phyloP scores from a whole-genome alignment of 1,284 basidiomycete species.

The Fomitopsis schrenkii region DNA sequence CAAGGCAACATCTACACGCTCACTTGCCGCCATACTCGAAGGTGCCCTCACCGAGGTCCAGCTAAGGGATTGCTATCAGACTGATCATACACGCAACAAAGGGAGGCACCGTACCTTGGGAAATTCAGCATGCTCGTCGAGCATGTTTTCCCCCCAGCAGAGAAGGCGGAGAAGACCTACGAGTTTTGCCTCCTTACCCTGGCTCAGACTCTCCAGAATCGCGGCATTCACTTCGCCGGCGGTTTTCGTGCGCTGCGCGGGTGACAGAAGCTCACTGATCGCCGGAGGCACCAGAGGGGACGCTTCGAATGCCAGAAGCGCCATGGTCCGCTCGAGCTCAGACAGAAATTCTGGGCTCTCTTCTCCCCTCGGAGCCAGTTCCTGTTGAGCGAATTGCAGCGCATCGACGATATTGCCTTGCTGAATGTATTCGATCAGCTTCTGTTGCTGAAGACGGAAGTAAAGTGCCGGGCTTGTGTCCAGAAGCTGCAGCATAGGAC shows the following conservation, averaged over 20 bases:
- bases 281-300: constrained; percentile 57
- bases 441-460: constrained; percentile 93
- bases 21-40: constrained; percentile 16
- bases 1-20: constrained; percentile 1
- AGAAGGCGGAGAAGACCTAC: constrained; percentile 83
- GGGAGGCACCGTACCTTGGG: constrained; percentile 48
- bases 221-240: constrained; percentile 95
- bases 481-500: constrained; percentile 66
- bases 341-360: constrained; percentile 91
- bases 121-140: constrained; percentile 74
- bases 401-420: constrained; percentile 78
- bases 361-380: constrained; percentile 92
- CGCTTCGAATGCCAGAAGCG: constrained; percentile 86
- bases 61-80: constrained; percentile 10
- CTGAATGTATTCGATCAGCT: constrained; percentile 92
- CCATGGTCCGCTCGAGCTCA: constrained; percentile 95
- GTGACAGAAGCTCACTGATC: constrained; percentile 77
- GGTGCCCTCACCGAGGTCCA: constrained; percentile 26
- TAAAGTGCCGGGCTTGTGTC: constrained; percentile 90
- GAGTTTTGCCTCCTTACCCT: constrained; percentile 90
- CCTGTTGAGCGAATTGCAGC: constrained; percentile 86
- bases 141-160: constrained; percentile 82
- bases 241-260: constrained; percentile 87
- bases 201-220: constrained; percentile 87
- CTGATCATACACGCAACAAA: background rate